Conservation (phyloP, 2,329 filamentous ascomycete genomes). For the Corynespora cassiicola region DNA sequence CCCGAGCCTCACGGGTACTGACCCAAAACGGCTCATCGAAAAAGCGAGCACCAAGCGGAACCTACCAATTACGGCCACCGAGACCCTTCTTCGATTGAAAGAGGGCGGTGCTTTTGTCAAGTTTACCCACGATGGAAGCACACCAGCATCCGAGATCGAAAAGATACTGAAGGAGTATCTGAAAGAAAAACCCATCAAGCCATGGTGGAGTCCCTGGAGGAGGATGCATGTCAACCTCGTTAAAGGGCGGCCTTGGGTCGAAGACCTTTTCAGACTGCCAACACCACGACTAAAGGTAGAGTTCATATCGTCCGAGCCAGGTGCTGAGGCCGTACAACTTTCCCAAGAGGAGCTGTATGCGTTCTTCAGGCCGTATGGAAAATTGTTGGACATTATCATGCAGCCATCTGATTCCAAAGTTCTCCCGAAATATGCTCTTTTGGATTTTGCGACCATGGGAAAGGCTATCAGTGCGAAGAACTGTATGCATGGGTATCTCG, state of each 20-base stretch:
- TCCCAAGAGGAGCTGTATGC: slow-evolving; percentile 87
- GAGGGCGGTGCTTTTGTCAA: slow-evolving; percentile 96
- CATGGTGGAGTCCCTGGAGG: slow-evolving; percentile 89
- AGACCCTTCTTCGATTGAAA: slow-evolving; percentile 83
- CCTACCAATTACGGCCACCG: slow-evolving; percentile 72
- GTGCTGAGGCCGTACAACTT: slow-evolving; percentile 75
- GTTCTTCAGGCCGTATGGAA: slow-evolving; percentile 88
- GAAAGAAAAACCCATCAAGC: slow-evolving; percentile 73
- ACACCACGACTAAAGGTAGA: slow-evolving; percentile 79
- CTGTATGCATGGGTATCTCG: slow-evolving; percentile 84
- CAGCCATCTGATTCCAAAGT: slow-evolving; percentile 88
- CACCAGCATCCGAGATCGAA: slow-evolving; percentile 63
- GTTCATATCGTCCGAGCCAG: slow-evolving; percentile 77
- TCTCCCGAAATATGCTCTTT: slow-evolving; percentile 76
- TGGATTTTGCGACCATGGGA: slow-evolving; percentile 77
- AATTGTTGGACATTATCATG: slow-evolving; percentile 81
- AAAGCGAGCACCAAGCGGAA: slow-evolving; percentile 67
- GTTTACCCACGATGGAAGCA: slow-evolving; percentile 65
- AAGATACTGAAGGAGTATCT: slow-evolving; percentile 68
- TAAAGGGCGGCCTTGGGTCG: slow-evolving; percentile 87
- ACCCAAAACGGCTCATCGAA: slow-evolving; percentile 60
- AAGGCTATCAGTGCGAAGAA: slow-evolving; percentile 89
- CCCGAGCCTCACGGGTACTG: slow-evolving; percentile 59
- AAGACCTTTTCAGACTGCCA: slow-evolving; percentile 86
- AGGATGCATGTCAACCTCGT: slow-evolving; percentile 77